Base-by-base conservation (phyloP, 2,329 filamentous ascomycete species). In the Colletotrichum ledebouriae region DNA sequence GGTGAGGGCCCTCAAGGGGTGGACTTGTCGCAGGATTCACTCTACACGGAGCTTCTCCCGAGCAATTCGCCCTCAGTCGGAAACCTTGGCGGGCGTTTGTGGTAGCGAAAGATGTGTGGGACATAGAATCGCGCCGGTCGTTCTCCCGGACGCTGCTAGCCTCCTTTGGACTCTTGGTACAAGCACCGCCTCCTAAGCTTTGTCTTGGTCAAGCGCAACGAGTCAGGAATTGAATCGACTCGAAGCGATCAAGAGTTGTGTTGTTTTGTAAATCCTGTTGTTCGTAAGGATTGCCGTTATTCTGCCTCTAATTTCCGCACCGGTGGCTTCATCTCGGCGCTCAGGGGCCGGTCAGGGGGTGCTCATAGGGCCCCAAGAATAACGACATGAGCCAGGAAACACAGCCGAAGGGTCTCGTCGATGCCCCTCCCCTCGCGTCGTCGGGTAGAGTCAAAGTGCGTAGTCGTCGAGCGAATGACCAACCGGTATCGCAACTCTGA, bases 311-410 rank as follows among this genome's bases (percentile, higher is more conserved):
- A 59, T 49, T 34, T 59, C 46, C 57, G 33, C 57, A 29, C 17
- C 57, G 44, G 29, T 37, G 42, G 57, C 57, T 25, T 59, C 44
- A 59, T 59, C 42, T 59, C 57, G 42, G 57, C 41, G 57, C 44
- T 49, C 57, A 59, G 57, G 57, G 57, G 57, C 17, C 57, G 15
- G 33, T 50, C 57, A 59, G 57, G 57, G 57, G 57, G 53, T 42
- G 29, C 41, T 20, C 42, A 37, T 41, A 37, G 33, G 44, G 44
- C 57, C 56, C 57, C 44, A 59, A 47, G 44, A 50, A 39, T 50
- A 41, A 50, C 33, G 56, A 59, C 29, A 41, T 41, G 41, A 22
- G 29, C 13, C 22, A 34, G 25, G 53, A 52, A 52, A 41, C 22
- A 33, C 20, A 57, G 17, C 53, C 53, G 39, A 57, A 22, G 34